Evolutionary conservation across 768 basidiomycete species (phyloP).

Genomic region (Chalciporus sphaerocephalus): DNA sequence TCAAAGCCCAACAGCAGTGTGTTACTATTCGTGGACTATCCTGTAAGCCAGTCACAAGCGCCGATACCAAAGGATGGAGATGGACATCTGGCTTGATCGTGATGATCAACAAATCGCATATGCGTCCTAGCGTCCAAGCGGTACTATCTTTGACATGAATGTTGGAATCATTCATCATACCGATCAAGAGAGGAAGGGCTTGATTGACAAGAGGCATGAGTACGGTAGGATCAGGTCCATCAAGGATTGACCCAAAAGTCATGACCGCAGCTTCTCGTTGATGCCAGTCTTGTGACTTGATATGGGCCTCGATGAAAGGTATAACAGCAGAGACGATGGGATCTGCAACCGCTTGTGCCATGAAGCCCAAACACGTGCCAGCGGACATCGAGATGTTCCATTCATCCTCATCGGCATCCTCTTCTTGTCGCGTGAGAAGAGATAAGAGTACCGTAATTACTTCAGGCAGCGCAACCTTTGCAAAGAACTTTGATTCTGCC

Average conservation of each 20-base stretch:
- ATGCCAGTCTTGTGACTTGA: conserved; percentile 90
- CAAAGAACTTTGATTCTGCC: conserved; percentile 84
- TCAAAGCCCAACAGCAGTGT: conserved; percentile 95
- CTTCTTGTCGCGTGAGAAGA: conserved; percentile 88
- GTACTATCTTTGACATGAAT: conserved; percentile 92
- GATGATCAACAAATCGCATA: conserved; percentile 83
- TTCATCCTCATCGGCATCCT: conserved; percentile 96
- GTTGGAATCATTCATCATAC: conserved; percentile 89
- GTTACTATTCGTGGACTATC: conserved; percentile 83
- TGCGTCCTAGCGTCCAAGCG: conserved; percentile 95
- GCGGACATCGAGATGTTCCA: conserved; percentile 99
- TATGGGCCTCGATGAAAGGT: conserved; percentile 96
- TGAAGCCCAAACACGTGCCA: conserved; percentile 81
- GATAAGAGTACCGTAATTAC: conserved; percentile 89
- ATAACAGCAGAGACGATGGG: conserved; percentile 88
- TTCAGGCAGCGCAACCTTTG: conserved; percentile 91
- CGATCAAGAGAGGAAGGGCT: conserved; percentile 88
- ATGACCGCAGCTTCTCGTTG: conserved; percentile 95
- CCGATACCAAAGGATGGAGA: conserved; percentile 75
- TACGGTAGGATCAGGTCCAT: conserved; percentile 86
- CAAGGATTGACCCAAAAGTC: conserved; percentile 96
- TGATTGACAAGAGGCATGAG: conserved; percentile 90
- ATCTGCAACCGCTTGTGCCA: conserved; percentile 89
- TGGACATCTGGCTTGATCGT: conserved; percentile 89
- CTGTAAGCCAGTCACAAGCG: conserved; percentile 74